Evolutionary conservation across 371 early-diverging fungal species (phyloP).

Genomic region (Circinella umbellata): DNA sequence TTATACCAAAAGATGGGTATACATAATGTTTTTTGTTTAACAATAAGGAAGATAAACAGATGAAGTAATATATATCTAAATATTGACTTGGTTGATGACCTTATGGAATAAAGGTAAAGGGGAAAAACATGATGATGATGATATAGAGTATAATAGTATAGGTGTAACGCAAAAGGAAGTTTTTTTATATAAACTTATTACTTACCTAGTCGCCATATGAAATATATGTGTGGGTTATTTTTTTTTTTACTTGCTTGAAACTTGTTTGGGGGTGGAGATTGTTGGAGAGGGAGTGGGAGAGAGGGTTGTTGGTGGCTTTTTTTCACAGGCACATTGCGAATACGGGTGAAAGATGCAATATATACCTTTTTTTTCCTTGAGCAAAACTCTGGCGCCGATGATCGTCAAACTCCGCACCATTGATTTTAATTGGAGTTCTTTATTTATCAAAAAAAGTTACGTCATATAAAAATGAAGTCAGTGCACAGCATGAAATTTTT

Average conservation of each 20-base stretch:
- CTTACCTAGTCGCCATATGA: constrained; percentile 43
- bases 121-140: background rate
- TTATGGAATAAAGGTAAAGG: background rate
- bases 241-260: constrained; percentile 4
- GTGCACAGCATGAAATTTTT: too few relatives aligned
- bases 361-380: constrained; percentile 1
- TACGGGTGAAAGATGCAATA: constrained; percentile 3
- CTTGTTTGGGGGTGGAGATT: constrained; percentile 6
- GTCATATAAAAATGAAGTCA: too few relatives aligned
- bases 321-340: background rate
- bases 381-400: background rate
- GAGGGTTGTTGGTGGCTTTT: constrained; percentile 2
- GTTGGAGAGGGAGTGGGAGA: background rate
- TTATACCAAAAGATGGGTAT: too few relatives aligned
- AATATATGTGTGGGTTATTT: constrained; percentile 1
- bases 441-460: too few relatives aligned
- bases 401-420: background rate
- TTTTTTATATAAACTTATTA: too few relatives aligned
- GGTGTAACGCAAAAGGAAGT: constrained; percentile 9
- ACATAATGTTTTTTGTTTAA: too few relatives aligned
- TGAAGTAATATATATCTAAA: background rate
- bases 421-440: background rate
- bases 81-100: background rate
- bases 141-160: background rate
- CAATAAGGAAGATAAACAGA: background rate